A percentile compares a stretch with the other conserved stretches of the same genome.
These are phyloP conservation scores for Trichoderma sp. DNA, from an alignment of 2,329 filamentous ascomycete species.

Conservation along the genomic window DNA sequence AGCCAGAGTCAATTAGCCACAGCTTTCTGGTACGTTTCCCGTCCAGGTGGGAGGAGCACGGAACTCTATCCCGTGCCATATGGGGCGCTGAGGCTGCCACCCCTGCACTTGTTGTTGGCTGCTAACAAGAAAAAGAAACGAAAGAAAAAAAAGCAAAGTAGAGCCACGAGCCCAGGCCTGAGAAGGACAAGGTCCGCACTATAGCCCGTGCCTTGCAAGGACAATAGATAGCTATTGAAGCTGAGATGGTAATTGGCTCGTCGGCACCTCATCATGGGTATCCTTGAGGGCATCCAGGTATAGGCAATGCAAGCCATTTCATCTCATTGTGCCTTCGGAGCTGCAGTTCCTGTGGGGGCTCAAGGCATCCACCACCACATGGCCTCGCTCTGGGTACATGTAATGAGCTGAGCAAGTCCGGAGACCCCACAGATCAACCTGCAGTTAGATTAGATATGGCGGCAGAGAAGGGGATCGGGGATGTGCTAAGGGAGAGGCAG, in stretches of 20 bases:
- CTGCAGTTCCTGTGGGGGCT: neutral
- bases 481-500: neutral
- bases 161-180: neutral
- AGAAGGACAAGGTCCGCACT: neutral
- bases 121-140: neutral
- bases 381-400: neutral
- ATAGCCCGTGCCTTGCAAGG: neutral
- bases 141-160: neutral
- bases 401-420: conserved; percentile 2
- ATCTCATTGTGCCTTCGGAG: neutral
- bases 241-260: neutral
- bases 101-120: conserved; percentile 8
- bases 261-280: neutral
- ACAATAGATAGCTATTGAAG: neutral
- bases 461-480: neutral
- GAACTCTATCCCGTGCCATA: neutral
- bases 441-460: conserved; percentile 9
- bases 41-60: neutral
- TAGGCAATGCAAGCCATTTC: conserved; percentile 4
- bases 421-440: conserved; percentile 11
- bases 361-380: conserved; percentile 14
- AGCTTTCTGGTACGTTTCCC: neutral
- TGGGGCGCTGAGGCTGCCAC: neutral
- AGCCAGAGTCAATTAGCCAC: neutral
- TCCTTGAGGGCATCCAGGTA: neutral